Conservation (phyloP, 1,284 basidiomycete species). For the Trametes sp. region DNA sequence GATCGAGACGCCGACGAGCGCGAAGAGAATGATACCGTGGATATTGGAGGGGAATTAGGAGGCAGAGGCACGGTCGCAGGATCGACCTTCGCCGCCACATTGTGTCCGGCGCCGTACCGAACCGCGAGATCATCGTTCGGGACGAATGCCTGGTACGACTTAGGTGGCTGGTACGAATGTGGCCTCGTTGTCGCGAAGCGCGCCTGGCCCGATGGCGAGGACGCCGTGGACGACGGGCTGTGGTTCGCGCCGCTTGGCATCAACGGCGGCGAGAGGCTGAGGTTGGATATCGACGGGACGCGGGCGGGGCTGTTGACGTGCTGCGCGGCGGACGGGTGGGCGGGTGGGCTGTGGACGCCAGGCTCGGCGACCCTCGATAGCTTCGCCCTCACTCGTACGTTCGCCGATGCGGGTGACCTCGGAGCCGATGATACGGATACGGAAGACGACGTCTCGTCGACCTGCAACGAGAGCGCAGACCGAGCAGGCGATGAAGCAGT, state of each 20-base stretch:
- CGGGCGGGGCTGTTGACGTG: conserved; percentile 35
- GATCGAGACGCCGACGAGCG: conserved; percentile 67
- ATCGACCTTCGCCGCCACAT: conserved; percentile 52
- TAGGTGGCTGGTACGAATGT: conserved; percentile 34
- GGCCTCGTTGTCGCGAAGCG: conserved; percentile 36
- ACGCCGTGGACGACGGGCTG: conserved; percentile 32
- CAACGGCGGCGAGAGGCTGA: conserved; percentile 38
- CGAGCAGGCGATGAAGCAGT: conserved; percentile 26
- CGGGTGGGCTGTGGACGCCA: conserved; percentile 28
- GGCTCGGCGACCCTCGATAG: conserved; percentile 35
- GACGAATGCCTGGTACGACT: conserved; percentile 30
- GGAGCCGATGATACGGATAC: conserved; percentile 29
- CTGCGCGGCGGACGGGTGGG: conserved; percentile 33
- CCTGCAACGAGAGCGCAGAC: conserved; percentile 29
- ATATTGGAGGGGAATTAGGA: conserved; percentile 72
- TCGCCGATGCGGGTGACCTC: conserved; percentile 22
- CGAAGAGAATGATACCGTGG: conserved; percentile 75
- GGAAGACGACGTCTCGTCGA: conserved; percentile 32
- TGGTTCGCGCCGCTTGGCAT: conserved; percentile 25
- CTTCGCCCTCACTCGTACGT: conserved; percentile 42
- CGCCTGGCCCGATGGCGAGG: conserved; percentile 28
- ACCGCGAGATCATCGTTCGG: conserved; percentile 43
- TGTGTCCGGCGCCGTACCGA: conserved; percentile 34
- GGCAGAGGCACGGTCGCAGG: conserved; percentile 62
- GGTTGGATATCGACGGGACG: conserved; percentile 38